phyloP scores from a whole-genome alignment of 2,329 filamentous ascomycete species.

The Aspergillus ruber region DNA sequence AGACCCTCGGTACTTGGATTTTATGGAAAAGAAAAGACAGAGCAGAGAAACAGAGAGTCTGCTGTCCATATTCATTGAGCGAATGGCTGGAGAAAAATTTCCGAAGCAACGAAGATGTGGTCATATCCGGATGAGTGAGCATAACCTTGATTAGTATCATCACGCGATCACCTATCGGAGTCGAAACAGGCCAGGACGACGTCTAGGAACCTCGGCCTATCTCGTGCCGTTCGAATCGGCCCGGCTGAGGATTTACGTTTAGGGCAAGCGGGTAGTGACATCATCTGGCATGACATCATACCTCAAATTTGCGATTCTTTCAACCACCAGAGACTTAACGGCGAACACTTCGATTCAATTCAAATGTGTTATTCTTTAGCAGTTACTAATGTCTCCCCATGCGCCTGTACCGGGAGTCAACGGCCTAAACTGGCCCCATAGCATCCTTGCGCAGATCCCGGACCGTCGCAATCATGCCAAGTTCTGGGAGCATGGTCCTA shows the following conservation, averaged over 20 bases:
- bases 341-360: not conserved
- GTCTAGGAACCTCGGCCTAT: too few relatives aligned
- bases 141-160: not conserved
- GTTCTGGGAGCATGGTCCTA: constrained; percentile 5
- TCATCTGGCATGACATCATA: not conserved
- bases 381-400: not conserved
- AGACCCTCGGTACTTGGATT: constrained; percentile 18
- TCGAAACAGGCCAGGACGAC: too few relatives aligned
- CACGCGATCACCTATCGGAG: too few relatives aligned
- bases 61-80: constrained; percentile 13
- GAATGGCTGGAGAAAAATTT: constrained; percentile 11
- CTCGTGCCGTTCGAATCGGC: not conserved
- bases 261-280: not conserved
- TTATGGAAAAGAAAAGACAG: constrained; percentile 15
- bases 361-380: too few relatives aligned
- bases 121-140: not conserved
- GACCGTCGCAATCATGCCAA: not conserved
- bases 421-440: not conserved
- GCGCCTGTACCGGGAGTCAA: not conserved
- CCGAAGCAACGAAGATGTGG: constrained; percentile 5
- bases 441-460: not conserved
- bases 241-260: not conserved
- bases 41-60: constrained; percentile 25
- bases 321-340: not conserved
- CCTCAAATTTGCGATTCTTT: not conserved